These are phyloP conservation scores for Omphalea diandra DNA, from an alignment of 441 rosid genomes.

Conservation along the genomic window DNA sequence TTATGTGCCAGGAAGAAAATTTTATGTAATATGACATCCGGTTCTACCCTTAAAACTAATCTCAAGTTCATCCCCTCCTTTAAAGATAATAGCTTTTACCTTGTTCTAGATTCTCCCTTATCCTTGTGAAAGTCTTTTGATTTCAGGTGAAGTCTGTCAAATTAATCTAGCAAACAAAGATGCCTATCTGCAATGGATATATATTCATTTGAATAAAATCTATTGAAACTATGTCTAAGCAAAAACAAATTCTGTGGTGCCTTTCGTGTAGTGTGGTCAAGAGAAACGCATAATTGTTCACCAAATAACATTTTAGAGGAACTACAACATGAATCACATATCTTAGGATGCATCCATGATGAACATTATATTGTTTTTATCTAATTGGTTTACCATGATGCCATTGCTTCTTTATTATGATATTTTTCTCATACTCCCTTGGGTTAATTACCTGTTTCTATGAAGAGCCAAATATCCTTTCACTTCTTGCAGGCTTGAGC, in stretches of 20 bases:
- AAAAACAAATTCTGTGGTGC: no score
- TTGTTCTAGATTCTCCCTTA: background rate
- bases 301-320: no score
- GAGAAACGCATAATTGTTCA: no score
- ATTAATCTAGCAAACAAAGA: background rate
- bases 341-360: background rate
- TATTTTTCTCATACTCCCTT: background rate
- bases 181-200: no score
- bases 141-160: background rate
- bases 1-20: background rate
- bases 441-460: background rate
- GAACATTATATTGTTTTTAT: background rate
- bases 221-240: no score
- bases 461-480: conserved; percentile 5
- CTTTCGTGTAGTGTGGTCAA: no score
- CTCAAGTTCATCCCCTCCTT: background rate
- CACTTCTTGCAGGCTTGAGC: conserved; percentile 49
- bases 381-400: background rate
- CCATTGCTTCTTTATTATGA: background rate
- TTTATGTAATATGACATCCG: background rate
- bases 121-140: background rate
- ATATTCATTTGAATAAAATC: background rate
- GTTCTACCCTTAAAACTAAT: background rate
- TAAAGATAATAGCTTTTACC: background rate
- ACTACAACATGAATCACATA: background rate